Percentiles rank a stretch among this genome's conserved stretches.
These are phyloP conservation scores for Lanmaoa rubissima DNA, from an alignment of 768 basidiomycete species.

Conservation along the genomic window DNA sequence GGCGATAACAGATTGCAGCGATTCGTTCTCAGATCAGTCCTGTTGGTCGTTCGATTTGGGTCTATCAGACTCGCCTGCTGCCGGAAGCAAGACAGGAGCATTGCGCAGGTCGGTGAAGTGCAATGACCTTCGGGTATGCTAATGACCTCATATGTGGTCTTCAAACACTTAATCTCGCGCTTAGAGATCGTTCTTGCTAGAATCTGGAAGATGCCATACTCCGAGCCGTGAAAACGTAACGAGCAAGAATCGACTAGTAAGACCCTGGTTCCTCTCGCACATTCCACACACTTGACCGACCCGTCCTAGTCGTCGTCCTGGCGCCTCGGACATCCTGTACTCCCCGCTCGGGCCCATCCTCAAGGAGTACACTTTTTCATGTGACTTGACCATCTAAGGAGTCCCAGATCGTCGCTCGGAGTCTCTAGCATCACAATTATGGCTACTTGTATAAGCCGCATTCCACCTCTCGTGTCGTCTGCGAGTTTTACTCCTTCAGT, in stretches of 20 bases:
- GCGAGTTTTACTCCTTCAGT: neutral
- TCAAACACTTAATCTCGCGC: neutral
- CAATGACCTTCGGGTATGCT: slow-evolving; percentile 14
- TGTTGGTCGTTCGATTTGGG: neutral
- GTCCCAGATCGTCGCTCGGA: neutral
- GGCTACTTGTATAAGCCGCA: neutral
- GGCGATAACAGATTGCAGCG: neutral
- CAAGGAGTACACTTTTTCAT: neutral
- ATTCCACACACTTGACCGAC: neutral
- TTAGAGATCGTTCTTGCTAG: slow-evolving; percentile 5
- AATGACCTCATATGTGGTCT: neutral
- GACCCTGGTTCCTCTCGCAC: neutral
- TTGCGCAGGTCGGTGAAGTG: slow-evolving; percentile 11
- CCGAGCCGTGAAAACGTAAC: neutral
- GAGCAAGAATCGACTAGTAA: neutral
- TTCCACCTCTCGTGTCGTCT: neutral
- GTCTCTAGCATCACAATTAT: neutral
- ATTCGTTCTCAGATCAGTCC: slow-evolving; percentile 2
- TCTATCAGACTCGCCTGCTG: neutral
- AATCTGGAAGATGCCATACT: neutral
- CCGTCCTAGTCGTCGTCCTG: neutral
- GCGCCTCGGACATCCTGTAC: neutral
- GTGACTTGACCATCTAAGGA: neutral
- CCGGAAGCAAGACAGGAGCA: neutral
- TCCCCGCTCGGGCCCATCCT: too few relatives aligned